A percentile compares a stretch with the other conserved stretches of the same genome.
phyloP scores from a whole-genome alignment of 202 grass and related monocot genomes.

The Digitaria exilis region DNA sequence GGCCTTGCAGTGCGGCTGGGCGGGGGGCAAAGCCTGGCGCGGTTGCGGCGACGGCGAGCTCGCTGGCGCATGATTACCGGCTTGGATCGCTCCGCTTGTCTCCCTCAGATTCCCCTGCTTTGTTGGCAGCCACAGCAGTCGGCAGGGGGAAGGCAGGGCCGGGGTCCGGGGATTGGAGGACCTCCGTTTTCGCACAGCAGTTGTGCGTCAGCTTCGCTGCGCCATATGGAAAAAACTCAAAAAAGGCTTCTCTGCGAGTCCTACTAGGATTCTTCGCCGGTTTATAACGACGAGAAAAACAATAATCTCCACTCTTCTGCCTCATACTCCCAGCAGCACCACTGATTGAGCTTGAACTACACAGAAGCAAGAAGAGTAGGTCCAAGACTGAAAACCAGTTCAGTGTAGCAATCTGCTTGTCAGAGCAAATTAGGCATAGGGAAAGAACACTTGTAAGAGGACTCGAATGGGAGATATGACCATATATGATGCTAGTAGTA shows the following conservation, averaged over 20 bases:
- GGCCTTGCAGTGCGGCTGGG: no score
- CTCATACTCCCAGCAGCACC: no score
- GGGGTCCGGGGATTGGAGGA: neutral
- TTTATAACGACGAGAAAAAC: neutral
- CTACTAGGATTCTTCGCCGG: neutral
- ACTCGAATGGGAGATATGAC: neutral
- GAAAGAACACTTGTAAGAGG: no score
- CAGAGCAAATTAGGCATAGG: neutral
- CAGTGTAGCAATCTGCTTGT: neutral
- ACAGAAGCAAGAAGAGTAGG: neutral
- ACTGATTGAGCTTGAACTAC: neutral
- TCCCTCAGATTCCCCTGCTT: neutral
- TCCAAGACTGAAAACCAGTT: neutral
- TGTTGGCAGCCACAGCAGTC: neutral
- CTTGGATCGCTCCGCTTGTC: neutral
- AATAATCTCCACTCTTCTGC: no score
- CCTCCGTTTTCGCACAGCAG: neutral
- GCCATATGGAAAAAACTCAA: no score
- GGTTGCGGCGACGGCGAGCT: neutral
- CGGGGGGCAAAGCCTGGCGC: neutral
- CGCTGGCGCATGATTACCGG: conserved; percentile 7
- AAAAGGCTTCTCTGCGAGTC: neutral
- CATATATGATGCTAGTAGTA: neutral
- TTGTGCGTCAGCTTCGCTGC: neutral
- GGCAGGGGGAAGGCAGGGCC: neutral